These are phyloP conservation scores for Coniochaeta sp. DNA, from an alignment of 2,329 filamentous ascomycete genomes.

Conservation along the genomic window DNA sequence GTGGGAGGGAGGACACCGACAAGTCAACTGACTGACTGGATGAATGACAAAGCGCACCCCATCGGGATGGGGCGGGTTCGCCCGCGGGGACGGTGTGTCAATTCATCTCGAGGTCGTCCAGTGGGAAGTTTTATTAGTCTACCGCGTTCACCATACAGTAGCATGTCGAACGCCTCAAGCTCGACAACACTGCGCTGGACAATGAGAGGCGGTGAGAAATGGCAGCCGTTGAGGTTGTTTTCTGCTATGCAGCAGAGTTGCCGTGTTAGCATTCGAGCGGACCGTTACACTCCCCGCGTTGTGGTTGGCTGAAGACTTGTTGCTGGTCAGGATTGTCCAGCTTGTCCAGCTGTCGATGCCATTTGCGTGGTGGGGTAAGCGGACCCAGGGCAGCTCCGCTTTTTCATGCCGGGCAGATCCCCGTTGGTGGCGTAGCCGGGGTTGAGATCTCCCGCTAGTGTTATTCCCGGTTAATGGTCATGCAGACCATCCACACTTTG, in stretches of 20 bases:
- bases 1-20: background rate
- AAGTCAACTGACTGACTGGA: background rate
- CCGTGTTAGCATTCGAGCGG: background rate
- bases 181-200: background rate
- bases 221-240: no score
- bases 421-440: background rate
- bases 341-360: background rate
- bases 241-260: no score
- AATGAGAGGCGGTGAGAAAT: background rate
- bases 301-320: background rate
- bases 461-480: background rate
- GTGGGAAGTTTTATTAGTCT: background rate
- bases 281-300: background rate
- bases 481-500: background rate
- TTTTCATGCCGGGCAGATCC: background rate
- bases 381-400: background rate
- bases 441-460: background rate
- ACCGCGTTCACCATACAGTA: no score
- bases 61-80: no score
- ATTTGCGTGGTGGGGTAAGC: background rate
- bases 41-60: no score
- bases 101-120: background rate
- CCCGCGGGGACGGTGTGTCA: background rate
- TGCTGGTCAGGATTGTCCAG: no score
- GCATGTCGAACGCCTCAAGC: background rate